Base-by-base conservation (phyloP, 192 early-diverging fungal genomes). In the Kickxella alabastrina region DNA sequence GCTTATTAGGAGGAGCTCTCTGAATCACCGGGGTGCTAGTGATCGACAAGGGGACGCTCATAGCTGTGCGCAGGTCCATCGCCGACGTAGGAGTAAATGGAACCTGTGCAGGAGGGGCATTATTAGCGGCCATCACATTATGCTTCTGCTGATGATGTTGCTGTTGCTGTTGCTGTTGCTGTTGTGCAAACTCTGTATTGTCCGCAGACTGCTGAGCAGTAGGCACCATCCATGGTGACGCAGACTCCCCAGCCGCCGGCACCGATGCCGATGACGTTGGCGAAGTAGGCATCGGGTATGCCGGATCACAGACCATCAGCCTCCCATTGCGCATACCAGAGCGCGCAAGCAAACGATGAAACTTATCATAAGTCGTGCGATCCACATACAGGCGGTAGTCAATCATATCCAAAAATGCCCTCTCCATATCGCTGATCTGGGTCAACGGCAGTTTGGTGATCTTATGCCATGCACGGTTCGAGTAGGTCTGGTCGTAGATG, bases 401-500 rank as follows among this genome's bases (percentile, higher is more conserved):
- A 26, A 95, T 80, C 62, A 87, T 60, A 6, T 75, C 45, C 15
- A 93, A 59, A 74, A 95, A 91, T 26, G 80, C 83, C 25, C 83
- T 75, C 73, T 95, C 91, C 73, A 85, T 82, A 27, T 80, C 68
- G 78, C 88, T 86, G 63, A 95, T 85, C 77, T 95, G 87, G 13
- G 61, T 47, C 24, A 86, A 75, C 19, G 78, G 64, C 17, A 95
- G 79, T 38, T 85, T 83, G 6, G 88, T 89, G 42, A 93, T 90
- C 68, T 86, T 87, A 38, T 88, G 72, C 93, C 93, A 95, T 0
- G 88, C 83, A 49, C 77, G 78, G 80, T 90, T 93, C 12, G 82
- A 78, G 73, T 90, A 95, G 38, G 82, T 84, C 50, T 83, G 84
- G 77, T 95, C 93, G 35, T 81, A 82, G 40, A 87, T 80, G 56